Conservation (phyloP, 2,329 filamentous ascomycete genomes). For the Neocucurbitaria cava region DNA sequence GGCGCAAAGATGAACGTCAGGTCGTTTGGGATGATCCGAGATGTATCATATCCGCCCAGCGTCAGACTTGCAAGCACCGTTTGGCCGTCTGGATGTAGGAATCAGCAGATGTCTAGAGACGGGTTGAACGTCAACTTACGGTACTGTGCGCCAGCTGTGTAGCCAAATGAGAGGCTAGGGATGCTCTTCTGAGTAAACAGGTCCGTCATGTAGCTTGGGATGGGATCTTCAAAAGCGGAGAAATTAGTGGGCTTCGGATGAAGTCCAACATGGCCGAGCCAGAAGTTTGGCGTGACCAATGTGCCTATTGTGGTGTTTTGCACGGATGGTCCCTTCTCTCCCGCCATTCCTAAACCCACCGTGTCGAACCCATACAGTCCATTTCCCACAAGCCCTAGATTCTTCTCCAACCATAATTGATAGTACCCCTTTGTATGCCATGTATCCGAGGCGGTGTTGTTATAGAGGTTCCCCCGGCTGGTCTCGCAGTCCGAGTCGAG, state of each 20-base stretch:
- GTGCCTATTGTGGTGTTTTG: slow-evolving; percentile 53
- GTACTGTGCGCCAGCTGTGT: slow-evolving; percentile 77
- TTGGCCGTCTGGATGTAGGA: slow-evolving; percentile 35
- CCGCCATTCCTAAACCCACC: slow-evolving; percentile 50
- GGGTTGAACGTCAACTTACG: slow-evolving; percentile 53
- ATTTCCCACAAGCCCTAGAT: slow-evolving; percentile 66
- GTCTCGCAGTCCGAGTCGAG: slow-evolving; percentile 55
- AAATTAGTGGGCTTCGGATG: slow-evolving; percentile 60
- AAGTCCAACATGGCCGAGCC: slow-evolving; percentile 57
- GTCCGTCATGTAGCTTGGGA: slow-evolving; percentile 58
- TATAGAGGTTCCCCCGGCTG: slow-evolving; percentile 67
- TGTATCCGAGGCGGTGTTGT: slow-evolving; percentile 60
- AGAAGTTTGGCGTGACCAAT: slow-evolving; percentile 51
- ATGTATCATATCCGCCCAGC: slow-evolving; percentile 73
- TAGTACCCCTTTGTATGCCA: slow-evolving; percentile 68
- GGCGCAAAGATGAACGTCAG: slow-evolving; percentile 64
- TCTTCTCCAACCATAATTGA: slow-evolving; percentile 63
- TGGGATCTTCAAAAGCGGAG: slow-evolving; percentile 60
- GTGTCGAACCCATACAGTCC: slow-evolving; percentile 68
- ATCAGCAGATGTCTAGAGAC: slow-evolving; percentile 4
- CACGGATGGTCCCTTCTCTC: slow-evolving; percentile 50
- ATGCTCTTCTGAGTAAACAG: slow-evolving; percentile 66
- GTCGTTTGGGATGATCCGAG: slow-evolving; percentile 67
- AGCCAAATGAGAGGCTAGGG: slow-evolving; percentile 76
- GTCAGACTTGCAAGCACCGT: slow-evolving; percentile 60